phyloP scores from a whole-genome alignment of 768 basidiomycete species.

The Russula emetica region DNA sequence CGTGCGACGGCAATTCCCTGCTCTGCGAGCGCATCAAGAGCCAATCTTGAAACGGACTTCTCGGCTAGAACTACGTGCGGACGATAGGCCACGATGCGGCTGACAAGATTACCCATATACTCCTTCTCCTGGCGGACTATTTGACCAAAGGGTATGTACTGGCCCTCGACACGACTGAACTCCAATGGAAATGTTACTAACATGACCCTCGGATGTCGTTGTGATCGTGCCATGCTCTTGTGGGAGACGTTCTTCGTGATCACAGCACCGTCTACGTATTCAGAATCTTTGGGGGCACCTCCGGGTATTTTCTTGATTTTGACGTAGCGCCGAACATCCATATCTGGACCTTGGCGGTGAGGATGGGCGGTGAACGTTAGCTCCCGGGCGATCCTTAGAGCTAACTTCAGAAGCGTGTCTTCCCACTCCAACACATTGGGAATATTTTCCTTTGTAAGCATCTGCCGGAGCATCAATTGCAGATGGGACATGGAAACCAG shows the following conservation, averaged over 20 bases:
- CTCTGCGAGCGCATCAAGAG: constrained; percentile 78
- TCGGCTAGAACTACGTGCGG: constrained; percentile 93
- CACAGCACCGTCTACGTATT: constrained; percentile 94
- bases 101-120: constrained; percentile 82
- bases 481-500: constrained; percentile 84
- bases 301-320: constrained; percentile 99
- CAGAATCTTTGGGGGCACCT: constrained; percentile 85
- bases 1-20: constrained; percentile 89
- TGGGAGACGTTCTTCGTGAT: constrained; percentile 98
- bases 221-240: constrained; percentile 83
- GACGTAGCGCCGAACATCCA: constrained; percentile 92
- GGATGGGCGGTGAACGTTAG: constrained; percentile 68
- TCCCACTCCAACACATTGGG: constrained; percentile 88
- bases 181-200: constrained; percentile 93
- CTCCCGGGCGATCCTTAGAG: constrained; percentile 81
- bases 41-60: constrained; percentile 85
- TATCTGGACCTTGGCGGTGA: constrained; percentile 82
- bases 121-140: constrained; percentile 90
- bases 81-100: constrained; percentile 82
- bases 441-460: constrained; percentile 77
- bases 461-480: constrained; percentile 86
- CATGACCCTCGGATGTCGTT: constrained; percentile 90
- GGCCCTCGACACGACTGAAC: constrained; percentile 87
- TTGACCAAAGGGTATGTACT: constrained; percentile 90
- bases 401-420: constrained; percentile 70